Percentiles rank a stretch among this genome's conserved stretches.
These are phyloP conservation scores for Niveomyces coronatus DNA, from an alignment of 2,329 filamentous ascomycete genomes.

Conservation along the genomic window DNA sequence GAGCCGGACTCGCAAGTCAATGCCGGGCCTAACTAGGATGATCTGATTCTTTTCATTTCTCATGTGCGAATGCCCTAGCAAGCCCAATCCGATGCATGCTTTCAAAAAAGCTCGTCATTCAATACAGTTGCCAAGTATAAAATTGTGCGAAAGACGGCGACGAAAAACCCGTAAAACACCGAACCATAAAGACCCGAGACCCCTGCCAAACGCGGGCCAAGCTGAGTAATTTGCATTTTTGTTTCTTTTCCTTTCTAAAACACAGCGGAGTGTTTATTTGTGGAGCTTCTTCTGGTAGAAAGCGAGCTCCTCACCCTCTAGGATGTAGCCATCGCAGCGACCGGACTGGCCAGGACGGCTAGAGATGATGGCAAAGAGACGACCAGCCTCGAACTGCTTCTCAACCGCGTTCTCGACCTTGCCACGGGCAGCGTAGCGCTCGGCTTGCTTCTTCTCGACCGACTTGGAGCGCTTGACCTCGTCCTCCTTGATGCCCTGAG, in stretches of 20 bases:
- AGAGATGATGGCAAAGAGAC: conserved; percentile 86
- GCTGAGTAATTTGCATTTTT: conserved; percentile 4
- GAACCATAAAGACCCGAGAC: conserved; percentile 18
- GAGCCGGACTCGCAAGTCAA: background rate
- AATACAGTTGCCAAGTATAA: conserved; percentile 23
- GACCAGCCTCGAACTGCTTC: conserved; percentile 99
- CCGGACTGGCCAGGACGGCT: conserved; percentile 95
- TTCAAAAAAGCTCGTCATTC: conserved; percentile 27
- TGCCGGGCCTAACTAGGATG: background rate
- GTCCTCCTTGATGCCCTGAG: conserved; percentile 52
- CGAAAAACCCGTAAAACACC: conserved; percentile 30
- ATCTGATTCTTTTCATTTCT: conserved; percentile 9
- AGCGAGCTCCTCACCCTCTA: conserved; percentile 98
- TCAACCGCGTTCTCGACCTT: conserved; percentile 91
- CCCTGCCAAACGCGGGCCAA: conserved; percentile 3
- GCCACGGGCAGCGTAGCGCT: conserved; percentile 68
- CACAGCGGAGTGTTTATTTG: conserved; percentile 58
- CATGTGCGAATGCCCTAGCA: conserved; percentile 23
- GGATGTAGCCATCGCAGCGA: conserved; percentile 91
- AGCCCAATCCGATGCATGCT: conserved; percentile 29
- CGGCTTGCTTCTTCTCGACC: conserved; percentile 93
- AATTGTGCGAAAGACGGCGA: conserved; percentile 10
- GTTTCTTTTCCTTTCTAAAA: background rate
- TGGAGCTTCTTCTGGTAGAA: conserved; percentile 99
- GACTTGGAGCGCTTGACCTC: conserved; percentile 88